A percentile compares a stretch with the other conserved stretches of the same genome.
Conservation (phyloP, 805 yeast species). For the Jamesozyma spencerorum region DNA sequence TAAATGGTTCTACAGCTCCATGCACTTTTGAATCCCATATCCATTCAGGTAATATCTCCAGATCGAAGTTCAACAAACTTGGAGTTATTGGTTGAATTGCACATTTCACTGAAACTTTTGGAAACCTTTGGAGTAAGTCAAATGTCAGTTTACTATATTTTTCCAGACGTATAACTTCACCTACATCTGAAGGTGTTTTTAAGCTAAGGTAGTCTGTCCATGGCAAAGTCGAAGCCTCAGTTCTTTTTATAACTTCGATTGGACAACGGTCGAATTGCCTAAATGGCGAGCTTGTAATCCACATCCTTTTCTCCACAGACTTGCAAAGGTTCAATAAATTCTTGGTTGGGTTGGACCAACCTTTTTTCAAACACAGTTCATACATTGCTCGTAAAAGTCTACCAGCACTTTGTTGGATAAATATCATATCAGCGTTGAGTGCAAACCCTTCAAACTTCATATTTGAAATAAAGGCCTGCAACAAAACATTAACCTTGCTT, state of each 20-base stretch:
- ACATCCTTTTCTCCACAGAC: slow-evolving; percentile 70
- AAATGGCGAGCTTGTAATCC: slow-evolving; percentile 81
- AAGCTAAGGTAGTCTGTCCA: slow-evolving; percentile 68
- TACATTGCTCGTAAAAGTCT: slow-evolving; percentile 76
- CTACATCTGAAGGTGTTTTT: slow-evolving; percentile 61
- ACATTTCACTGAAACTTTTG: slow-evolving; percentile 51
- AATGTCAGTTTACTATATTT: slow-evolving; percentile 51
- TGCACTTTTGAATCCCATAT: slow-evolving; percentile 64
- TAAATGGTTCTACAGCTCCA: slow-evolving; percentile 55
- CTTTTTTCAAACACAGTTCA: slow-evolving; percentile 61
- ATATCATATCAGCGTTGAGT: slow-evolving; percentile 84
- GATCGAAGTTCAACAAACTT: slow-evolving; percentile 51
- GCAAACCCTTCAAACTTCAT: slow-evolving; percentile 80
- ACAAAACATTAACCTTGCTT: slow-evolving; percentile 68
- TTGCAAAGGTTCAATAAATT: slow-evolving; percentile 57
- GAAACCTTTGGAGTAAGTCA: slow-evolving; percentile 61
- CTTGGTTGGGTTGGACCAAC: slow-evolving; percentile 61
- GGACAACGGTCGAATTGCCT: slow-evolving; percentile 76
- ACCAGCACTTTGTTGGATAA: slow-evolving; percentile 87
- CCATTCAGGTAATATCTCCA: slow-evolving; percentile 67
- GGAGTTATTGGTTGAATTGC: slow-evolving; percentile 72
- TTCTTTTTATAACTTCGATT: slow-evolving; percentile 53
- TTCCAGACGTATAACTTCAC: slow-evolving; percentile 69
- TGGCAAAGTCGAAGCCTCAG: slow-evolving; percentile 75
- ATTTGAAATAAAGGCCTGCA: slow-evolving; percentile 82